Evolutionary conservation across 352 stramenopile species (phyloP).

Genomic region (Phytophthora pisi): DNA sequence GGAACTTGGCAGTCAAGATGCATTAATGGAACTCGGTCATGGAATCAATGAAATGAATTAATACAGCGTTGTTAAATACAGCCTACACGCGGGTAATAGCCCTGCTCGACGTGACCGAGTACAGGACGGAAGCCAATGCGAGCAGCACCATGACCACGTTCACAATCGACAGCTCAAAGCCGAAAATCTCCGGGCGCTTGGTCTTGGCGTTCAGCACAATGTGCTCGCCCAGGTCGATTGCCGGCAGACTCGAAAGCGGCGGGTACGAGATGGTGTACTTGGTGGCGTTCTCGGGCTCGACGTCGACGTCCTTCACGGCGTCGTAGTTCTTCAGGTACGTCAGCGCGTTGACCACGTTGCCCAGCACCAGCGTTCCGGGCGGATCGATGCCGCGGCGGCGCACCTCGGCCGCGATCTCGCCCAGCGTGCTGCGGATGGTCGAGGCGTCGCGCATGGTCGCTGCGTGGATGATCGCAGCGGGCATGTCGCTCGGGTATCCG

Average conservation of each 20-base stretch:
- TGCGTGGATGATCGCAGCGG: constrained; percentile 93
- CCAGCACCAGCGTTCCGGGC: constrained; percentile 94
- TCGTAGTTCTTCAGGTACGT: constrained; percentile 72
- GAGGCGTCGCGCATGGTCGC: constrained; percentile 91
- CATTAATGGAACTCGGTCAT: background rate
- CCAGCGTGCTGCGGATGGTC: constrained; percentile 89
- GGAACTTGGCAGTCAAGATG: background rate
- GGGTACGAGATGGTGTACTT: constrained; percentile 80
- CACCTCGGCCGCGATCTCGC: constrained; percentile 90
- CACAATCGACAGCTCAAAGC: constrained; percentile 26
- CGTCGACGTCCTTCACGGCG: constrained; percentile 42
- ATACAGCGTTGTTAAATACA: constrained; percentile 24
- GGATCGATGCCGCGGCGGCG: constrained; percentile 85
- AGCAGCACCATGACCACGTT: constrained; percentile 31
- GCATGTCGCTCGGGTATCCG: constrained; percentile 90
- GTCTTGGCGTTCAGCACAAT: constrained; percentile 52
- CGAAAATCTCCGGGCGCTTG: constrained; percentile 34
- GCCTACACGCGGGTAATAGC: constrained; percentile 20
- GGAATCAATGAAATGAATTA: no score
- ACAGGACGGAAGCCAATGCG: constrained; percentile 28
- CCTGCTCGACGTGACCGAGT: constrained; percentile 31
- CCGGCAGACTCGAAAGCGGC: constrained; percentile 50
- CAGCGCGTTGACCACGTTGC: constrained; percentile 90
- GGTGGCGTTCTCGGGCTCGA: constrained; percentile 15
- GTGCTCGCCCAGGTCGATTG: constrained; percentile 64